phyloP scores from a whole-genome alignment of 345 rosid genomes.

The Jatropha curcas region DNA sequence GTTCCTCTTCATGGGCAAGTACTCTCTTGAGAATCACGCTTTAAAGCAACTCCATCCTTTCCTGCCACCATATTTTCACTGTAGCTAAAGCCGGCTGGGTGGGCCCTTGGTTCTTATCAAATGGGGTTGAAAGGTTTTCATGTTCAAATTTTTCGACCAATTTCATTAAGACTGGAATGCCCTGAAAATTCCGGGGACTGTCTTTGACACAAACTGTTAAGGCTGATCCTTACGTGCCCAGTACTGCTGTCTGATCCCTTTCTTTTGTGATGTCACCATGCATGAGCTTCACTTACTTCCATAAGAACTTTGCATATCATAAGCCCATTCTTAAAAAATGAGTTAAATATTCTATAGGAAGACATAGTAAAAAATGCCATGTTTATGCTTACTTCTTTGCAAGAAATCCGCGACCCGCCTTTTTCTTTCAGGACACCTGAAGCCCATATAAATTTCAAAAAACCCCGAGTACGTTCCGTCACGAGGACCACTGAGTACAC shows the following conservation, averaged over 20 bases:
- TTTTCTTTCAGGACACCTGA: slow-evolving; percentile 74
- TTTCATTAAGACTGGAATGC: slow-evolving; percentile 50
- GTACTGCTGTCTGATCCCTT: slow-evolving; percentile 76
- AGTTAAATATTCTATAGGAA: too few species aligned
- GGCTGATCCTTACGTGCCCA: slow-evolving; percentile 49
- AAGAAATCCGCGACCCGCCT: slow-evolving; percentile 76
- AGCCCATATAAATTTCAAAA: slow-evolving; percentile 66
- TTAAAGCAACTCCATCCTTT: slow-evolving; percentile 46
- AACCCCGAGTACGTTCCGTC: slow-evolving; percentile 50
- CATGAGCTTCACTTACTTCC: slow-evolving; percentile 1
- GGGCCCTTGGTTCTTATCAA: slow-evolving; percentile 47
- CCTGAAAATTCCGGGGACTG: slow-evolving; percentile 46
- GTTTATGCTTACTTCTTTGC: slow-evolving; percentile 57
- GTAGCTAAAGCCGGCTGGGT: slow-evolving; percentile 58
- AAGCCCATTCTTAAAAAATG: too few species aligned
- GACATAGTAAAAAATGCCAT: too few species aligned
- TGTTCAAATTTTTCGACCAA: slow-evolving; percentile 35
- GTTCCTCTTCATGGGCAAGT: slow-evolving; percentile 63
- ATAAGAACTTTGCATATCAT: background rate
- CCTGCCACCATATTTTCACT: slow-evolving; percentile 46
- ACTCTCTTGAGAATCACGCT: slow-evolving; percentile 54
- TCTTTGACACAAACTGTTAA: slow-evolving; percentile 53
- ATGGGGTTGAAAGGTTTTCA: slow-evolving; percentile 53
- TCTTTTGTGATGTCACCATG: slow-evolving; percentile 77
- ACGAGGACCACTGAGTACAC: slow-evolving; percentile 73